Conservation (phyloP, 768 basidiomycete species). For the Lentinula lateritia region DNA sequence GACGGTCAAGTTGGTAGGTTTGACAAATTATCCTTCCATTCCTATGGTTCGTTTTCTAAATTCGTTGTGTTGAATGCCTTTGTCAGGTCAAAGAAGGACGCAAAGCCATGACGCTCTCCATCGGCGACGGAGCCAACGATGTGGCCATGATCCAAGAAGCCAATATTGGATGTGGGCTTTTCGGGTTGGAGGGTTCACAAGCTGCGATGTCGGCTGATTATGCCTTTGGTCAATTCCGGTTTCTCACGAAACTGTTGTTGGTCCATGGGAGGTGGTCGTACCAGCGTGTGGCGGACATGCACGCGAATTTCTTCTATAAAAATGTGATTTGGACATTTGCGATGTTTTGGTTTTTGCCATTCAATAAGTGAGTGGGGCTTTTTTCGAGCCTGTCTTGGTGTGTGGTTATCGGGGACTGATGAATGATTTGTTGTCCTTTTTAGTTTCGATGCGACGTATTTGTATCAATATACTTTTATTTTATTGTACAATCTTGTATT, state of each 20-base stretch:
- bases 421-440: conserved; percentile 10
- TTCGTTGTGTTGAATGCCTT: no score
- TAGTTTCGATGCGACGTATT: conserved; percentile 91
- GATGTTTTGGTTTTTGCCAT: conserved; percentile 92
- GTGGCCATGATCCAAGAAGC: conserved; percentile 99
- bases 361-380: conserved; percentile 56
- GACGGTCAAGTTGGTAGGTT: conserved; percentile 77
- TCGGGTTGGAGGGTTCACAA: conserved; percentile 94
- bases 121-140: conserved; percentile 97
- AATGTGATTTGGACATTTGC: conserved; percentile 92
- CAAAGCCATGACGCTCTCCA: conserved; percentile 93
- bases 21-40: no score
- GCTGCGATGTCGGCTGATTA: conserved; percentile 99
- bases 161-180: conserved; percentile 93
- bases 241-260: conserved; percentile 82
- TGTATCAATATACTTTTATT: conserved; percentile 94
- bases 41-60: no score
- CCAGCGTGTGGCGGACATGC: conserved; percentile 94
- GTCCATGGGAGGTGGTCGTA: conserved; percentile 98
- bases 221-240: conserved; percentile 96
- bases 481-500: conserved; percentile 88
- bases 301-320: conserved; percentile 99
- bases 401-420: neutral
- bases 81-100: conserved; percentile 84
- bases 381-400: conserved; percentile 1